Conservation (phyloP, 2,329 filamentous ascomycete genomes). For the Lachnellula occidentalis region DNA sequence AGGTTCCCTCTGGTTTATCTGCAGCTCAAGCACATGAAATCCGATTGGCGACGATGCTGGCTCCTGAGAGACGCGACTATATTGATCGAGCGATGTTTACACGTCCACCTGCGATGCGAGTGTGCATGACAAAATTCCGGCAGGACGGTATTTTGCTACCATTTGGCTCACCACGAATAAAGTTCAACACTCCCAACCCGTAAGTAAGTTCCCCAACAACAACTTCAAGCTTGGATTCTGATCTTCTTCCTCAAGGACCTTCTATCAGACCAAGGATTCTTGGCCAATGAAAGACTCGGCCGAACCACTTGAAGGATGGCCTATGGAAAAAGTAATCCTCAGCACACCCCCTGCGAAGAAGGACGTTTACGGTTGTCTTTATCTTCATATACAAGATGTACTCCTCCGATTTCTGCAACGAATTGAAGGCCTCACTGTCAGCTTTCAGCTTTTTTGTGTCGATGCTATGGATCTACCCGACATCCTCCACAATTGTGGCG, state of each 20-base stretch:
- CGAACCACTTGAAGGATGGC: conserved; percentile 36
- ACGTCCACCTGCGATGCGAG: conserved; percentile 25
- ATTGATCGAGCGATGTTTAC: conserved; percentile 29
- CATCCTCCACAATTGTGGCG: conserved; percentile 19
- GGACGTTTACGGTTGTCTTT: conserved; percentile 38
- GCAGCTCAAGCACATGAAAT: conserved; percentile 19
- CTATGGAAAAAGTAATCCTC: conserved; percentile 23
- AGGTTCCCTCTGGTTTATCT: conserved; percentile 25
- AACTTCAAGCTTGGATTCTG: too few species aligned
- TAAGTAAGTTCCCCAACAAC: conserved; percentile 22
- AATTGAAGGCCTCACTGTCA: conserved; percentile 15
- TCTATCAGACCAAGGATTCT: conserved; percentile 26
- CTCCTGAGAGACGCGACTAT: conserved; percentile 30
- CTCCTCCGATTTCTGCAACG: conserved; percentile 30
- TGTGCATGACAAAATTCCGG: conserved; percentile 30
- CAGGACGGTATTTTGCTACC: conserved; percentile 37
- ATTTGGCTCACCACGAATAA: conserved; percentile 30
- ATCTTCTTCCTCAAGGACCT: conserved; percentile 31
- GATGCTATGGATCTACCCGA: conserved; percentile 11
- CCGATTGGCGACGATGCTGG: conserved; percentile 29
- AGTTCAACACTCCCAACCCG: conserved; percentile 37
- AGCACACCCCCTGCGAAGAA: conserved; percentile 24
- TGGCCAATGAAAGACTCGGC: conserved; percentile 37
- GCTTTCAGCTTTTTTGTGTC: conserved; percentile 27
- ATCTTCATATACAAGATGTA: conserved; percentile 27